Evolutionary conservation across 2,329 filamentous ascomycete genomes (phyloP).

Genomic region (Beauveria rudraprayagi): DNA sequence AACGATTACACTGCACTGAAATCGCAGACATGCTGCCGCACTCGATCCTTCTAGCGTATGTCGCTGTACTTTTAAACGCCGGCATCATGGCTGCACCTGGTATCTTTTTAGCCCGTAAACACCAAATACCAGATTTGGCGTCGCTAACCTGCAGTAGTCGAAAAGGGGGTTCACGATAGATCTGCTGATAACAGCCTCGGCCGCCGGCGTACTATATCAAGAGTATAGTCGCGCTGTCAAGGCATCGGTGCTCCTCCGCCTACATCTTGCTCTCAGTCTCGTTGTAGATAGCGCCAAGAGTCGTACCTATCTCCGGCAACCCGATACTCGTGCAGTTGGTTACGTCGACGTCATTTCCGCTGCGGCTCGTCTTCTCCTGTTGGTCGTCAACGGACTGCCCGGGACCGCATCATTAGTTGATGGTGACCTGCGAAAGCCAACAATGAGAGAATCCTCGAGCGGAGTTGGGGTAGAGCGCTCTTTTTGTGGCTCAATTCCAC

Average conservation of each 20-base stretch:
- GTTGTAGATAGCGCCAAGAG: no score
- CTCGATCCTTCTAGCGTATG: background rate
- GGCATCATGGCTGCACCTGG: background rate
- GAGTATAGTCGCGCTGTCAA: no score
- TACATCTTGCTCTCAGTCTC: no score
- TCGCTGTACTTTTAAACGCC: background rate
- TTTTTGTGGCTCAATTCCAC: conserved; percentile 3
- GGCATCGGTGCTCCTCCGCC: no score
- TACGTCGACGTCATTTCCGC: background rate
- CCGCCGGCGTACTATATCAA: no score
- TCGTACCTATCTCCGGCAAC: no score
- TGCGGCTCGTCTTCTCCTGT: background rate
- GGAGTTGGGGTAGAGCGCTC: background rate
- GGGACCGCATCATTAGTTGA: background rate
- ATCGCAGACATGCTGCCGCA: background rate
- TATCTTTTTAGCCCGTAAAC: background rate
- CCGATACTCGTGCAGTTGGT: background rate
- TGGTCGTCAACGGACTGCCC: background rate
- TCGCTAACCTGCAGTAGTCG: no score
- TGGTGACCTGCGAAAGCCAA: background rate
- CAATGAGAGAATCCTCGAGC: background rate
- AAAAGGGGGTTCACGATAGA: no score
- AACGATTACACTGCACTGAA: background rate
- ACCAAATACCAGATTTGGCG: background rate
- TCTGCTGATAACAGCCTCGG: no score